These are phyloP conservation scores for Pseudogymnoascus sp. DNA, from an alignment of 2,329 filamentous ascomycete genomes.

Conservation along the genomic window DNA sequence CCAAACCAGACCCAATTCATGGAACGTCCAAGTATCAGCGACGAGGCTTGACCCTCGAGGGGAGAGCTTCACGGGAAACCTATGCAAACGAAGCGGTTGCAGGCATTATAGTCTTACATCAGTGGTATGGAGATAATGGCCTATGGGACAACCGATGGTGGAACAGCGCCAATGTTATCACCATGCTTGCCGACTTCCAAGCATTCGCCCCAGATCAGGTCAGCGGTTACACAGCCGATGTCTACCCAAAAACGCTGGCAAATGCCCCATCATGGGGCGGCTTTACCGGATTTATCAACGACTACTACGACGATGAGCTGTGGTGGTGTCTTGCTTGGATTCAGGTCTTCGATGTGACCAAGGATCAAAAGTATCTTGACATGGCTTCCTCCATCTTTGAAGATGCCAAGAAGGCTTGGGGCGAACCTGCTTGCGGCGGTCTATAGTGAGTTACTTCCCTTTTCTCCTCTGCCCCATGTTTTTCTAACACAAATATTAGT, in stretches of 20 bases:
- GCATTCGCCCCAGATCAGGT: constrained; percentile 18
- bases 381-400: constrained; percentile 45
- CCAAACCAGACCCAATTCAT: background rate
- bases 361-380: constrained; percentile 43
- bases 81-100: constrained; percentile 21
- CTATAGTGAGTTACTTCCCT: constrained; percentile 32
- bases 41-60: constrained; percentile 3
- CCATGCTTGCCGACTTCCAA: constrained; percentile 48
- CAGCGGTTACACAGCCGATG: constrained; percentile 13
- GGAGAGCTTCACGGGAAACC: constrained; percentile 13
- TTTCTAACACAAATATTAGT: constrained; percentile 16
- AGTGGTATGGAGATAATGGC: constrained; percentile 51
- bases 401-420: constrained; percentile 45
- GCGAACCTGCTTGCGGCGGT: constrained; percentile 42
- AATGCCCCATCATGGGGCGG: constrained; percentile 21
- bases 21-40: constrained; percentile 2
- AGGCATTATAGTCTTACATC: constrained; percentile 41
- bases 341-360: constrained; percentile 45
- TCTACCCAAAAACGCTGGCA: constrained; percentile 20
- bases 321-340: constrained; percentile 57
- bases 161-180: constrained; percentile 61
- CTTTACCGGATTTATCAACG: constrained; percentile 40
- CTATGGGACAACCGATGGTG: constrained; percentile 63
- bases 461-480: background rate
- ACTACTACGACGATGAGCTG: constrained; percentile 52